Evolutionary conservation across 225 moss, liverwort and hornwort species (phyloP).

Genomic region (Ulota crispa): DNA sequence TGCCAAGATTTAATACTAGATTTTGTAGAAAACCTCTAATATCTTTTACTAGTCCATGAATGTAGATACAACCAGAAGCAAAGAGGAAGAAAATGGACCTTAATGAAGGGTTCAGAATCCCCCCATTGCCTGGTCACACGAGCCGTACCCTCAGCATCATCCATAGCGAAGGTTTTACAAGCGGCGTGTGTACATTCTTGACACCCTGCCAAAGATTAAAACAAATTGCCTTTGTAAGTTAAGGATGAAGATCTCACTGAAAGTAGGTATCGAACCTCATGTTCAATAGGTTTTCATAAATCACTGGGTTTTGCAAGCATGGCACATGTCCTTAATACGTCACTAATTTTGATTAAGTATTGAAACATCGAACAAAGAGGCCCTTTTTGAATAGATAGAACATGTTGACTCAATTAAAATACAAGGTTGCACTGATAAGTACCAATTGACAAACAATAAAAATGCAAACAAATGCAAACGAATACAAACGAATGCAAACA

Average conservation of each 20-base stretch:
- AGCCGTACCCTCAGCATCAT: constrained; percentile 81
- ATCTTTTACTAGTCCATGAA: background rate
- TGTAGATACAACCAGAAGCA: background rate
- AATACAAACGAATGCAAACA: too few species aligned
- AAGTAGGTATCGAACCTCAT: background rate
- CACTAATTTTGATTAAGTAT: background rate
- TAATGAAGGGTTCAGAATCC: constrained; percentile 68
- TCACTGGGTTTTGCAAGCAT: background rate
- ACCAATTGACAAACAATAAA: background rate
- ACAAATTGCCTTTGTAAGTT: background rate
- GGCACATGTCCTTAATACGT: background rate
- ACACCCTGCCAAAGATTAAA: constrained; percentile 63
- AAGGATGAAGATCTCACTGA: background rate
- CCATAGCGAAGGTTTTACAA: constrained; percentile 85
- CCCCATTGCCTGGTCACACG: constrained; percentile 90
- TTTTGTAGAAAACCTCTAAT: background rate
- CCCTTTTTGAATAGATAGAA: background rate
- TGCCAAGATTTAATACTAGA: background rate
- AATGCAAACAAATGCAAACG: too few species aligned
- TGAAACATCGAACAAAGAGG: background rate
- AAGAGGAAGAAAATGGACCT: constrained; percentile 42
- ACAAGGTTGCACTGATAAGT: background rate
- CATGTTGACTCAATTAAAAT: background rate
- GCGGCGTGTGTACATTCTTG: constrained; percentile 83
- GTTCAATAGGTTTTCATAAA: background rate